Evolutionary conservation across 306 rosid species (phyloP).

Genomic region (Rosa chinensis): DNA sequence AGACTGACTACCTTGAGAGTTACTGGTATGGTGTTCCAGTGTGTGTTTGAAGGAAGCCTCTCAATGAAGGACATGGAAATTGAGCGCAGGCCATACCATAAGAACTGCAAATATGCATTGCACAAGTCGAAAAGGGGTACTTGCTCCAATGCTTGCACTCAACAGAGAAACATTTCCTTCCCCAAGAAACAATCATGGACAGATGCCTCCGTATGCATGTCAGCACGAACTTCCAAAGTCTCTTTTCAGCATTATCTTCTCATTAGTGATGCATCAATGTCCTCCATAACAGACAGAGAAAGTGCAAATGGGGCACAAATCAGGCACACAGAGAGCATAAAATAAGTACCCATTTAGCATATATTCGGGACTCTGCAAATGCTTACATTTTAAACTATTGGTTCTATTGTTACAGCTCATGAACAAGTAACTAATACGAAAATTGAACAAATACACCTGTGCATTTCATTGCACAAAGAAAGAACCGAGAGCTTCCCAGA

Average conservation of each 20-base stretch:
- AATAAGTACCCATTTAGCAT: no score
- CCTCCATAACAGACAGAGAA: not conserved
- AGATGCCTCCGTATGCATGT: not conserved
- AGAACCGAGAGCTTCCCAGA: no score
- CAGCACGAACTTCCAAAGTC: not conserved
- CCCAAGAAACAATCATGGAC: conserved; percentile 23
- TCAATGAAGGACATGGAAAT: conserved; percentile 47
- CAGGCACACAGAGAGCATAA: no score
- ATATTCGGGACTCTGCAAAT: no score
- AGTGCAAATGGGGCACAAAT: not conserved
- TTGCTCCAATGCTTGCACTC: not conserved
- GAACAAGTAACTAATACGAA: no score
- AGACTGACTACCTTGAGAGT: conserved; percentile 43
- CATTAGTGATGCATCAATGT: no score
- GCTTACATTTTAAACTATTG: no score
- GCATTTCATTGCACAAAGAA: no score
- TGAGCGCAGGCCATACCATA: conserved; percentile 70
- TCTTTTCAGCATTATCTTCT: not conserved
- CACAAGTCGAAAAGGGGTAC: conserved; percentile 16
- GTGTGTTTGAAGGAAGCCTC: conserved; percentile 58
- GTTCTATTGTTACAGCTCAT: no score
- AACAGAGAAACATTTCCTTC: conserved; percentile 30
- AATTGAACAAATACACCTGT: no score
- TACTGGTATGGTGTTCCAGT: conserved; percentile 36
- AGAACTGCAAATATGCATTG: conserved; percentile 35